phyloP scores from a whole-genome alignment of 1,284 basidiomycete genomes.

The Naganishia sp. region DNA sequence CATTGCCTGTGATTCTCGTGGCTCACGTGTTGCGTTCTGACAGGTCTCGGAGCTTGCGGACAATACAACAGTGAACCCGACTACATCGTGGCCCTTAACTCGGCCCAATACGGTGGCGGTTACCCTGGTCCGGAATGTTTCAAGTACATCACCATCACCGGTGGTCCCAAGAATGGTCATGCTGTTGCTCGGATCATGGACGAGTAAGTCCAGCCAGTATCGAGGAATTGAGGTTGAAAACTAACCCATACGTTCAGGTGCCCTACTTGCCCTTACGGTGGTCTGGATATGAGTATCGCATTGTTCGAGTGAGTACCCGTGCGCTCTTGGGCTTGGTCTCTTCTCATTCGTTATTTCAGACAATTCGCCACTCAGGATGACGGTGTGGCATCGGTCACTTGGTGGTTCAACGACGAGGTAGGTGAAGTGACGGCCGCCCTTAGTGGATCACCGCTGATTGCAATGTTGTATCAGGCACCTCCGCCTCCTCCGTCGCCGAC shows the following conservation, averaged over 20 bases:
- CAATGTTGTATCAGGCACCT: constrained; percentile 4
- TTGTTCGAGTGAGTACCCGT: constrained; percentile 25
- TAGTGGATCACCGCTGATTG: not conserved
- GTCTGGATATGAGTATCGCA: constrained; percentile 33
- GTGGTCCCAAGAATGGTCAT: constrained; percentile 56
- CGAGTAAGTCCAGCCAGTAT: constrained; percentile 40
- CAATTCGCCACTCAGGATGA: constrained; percentile 32
- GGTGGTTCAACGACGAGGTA: constrained; percentile 34
- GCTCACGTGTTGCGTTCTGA: not conserved
- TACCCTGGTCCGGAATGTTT: constrained; percentile 57
- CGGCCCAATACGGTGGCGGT: constrained; percentile 44
- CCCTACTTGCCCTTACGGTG: constrained; percentile 33
- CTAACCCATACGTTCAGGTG: constrained; percentile 22
- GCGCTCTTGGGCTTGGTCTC: not conserved
- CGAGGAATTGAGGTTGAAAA: not conserved
- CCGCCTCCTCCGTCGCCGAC: constrained; percentile 20
- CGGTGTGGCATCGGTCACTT: constrained; percentile 32
- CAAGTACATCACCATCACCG: constrained; percentile 58
- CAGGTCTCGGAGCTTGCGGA: constrained; percentile 34
- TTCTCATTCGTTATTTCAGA: not conserved
- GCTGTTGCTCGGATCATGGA: constrained; percentile 56
- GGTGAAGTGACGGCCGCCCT: not conserved
- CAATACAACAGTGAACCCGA: constrained; percentile 32
- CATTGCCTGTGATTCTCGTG: too few relatives aligned
- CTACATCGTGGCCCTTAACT: constrained; percentile 34